A percentile compares a stretch with the other conserved stretches of the same genome.
Evolutionary conservation across 2,329 filamentous ascomycete species (phyloP).

Genomic region (Pyrenophora graminea): DNA sequence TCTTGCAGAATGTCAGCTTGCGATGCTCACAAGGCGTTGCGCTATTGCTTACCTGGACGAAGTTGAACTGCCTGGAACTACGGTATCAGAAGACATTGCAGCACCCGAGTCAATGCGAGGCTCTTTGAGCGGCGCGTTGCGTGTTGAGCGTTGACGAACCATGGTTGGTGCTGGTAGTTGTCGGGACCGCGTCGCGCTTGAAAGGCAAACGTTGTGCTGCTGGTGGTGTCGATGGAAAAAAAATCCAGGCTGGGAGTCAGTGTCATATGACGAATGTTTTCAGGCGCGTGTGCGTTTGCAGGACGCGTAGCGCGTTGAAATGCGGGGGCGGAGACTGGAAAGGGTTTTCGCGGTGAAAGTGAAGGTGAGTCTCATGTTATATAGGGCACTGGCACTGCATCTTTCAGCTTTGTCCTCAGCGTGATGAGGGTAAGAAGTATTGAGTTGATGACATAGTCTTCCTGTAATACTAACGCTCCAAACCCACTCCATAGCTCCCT

Average conservation of each 20-base stretch:
- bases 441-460: no score
- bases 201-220: not conserved
- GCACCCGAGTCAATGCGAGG: conserved; percentile 7
- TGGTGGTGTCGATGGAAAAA: not conserved
- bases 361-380: conserved; percentile 1
- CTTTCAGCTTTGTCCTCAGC: no score
- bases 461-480: no score
- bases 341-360: conserved; percentile 1
- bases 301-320: not conserved
- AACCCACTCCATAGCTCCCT: no score
- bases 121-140: not conserved
- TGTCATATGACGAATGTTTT: not conserved
- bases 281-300: not conserved
- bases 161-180: not conserved
- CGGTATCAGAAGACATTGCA: conserved; percentile 6
- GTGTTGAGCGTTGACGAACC: not conserved
- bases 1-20: conserved; percentile 2
- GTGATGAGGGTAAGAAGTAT: no score
- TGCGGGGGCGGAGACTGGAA: not conserved
- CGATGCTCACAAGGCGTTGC: not conserved
- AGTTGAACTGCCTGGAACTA: not conserved
- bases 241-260: no score
- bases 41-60: not conserved
- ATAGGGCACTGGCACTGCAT: no score
- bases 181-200: not conserved